Evolutionary conservation across 2,329 filamentous ascomycete species (phyloP), one percentile per base, ranked within the genome.

Genomic region (Claviceps arundinis): DNA sequence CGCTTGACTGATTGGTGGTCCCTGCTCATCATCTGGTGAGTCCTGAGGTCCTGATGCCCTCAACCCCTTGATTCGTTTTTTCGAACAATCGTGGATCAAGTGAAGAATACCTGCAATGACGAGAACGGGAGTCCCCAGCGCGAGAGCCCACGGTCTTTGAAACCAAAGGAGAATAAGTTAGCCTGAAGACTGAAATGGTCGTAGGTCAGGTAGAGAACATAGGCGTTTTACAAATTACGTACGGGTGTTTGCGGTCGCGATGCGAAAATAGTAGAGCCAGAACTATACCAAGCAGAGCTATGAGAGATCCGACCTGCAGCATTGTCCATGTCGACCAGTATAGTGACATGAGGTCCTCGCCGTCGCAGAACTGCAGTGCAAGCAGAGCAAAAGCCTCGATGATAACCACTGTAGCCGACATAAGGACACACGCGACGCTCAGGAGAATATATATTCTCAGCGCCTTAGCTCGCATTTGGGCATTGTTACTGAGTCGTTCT

Each of bases 271-370:
- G 68, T 26, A 79, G 64, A 40, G 77, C 72, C 3, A 81, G 65
- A 45, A 78, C 72, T 55, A 81, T 75, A 30, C 78, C 78, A 13
- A 74, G 61, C 59, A 81, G 78, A 53, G 78, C 78, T 38, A 81
- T 79, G 54, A 78, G 65, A 1, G 75, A 75, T 5, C 78, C 78
- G 2, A 81, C 65, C 57, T 81, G 78, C 5, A 80, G 66, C 70
- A 79, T 77, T 22, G 76, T 78, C 76, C 77, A 81, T 2, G 77
- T 79, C 0, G 77, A 74, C 78, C 78, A 81, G 62, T 80, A 81
- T 0, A 81, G 65, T 1, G 73, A 71, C 65, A 80, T 80, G 52
- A 81, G 70, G 57, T 80, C 74, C 57, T 82, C 78, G 9, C 77
- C 77, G 40, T 78, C 75, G 56, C 78, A 82, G 56, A 78, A 82